Evolutionary conservation across 768 basidiomycete species (phyloP).

Genomic region (Leccinellum luteum): DNA sequence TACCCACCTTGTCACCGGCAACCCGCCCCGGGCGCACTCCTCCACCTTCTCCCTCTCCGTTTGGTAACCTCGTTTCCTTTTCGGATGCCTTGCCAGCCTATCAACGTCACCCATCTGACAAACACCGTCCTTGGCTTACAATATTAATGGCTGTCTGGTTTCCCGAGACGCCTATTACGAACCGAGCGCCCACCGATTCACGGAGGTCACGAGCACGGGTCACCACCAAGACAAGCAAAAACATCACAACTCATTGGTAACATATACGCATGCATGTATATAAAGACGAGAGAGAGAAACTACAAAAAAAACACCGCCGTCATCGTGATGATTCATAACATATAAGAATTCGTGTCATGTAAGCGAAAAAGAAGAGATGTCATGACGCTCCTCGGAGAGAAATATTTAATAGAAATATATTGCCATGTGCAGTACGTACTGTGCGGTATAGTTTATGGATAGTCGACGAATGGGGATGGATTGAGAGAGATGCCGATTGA

Average conservation of each 20-base stretch:
- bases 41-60: neutral
- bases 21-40: neutral
- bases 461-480: neutral
- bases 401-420: conserved; percentile 27
- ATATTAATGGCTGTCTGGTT: neutral
- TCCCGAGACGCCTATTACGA: neutral
- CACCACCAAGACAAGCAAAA: neutral
- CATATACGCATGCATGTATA: conserved; percentile 15
- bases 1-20: neutral
- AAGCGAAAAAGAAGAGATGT: too few relatives aligned
- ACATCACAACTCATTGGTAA: neutral
- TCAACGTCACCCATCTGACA: conserved; percentile 5
- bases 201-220: neutral
- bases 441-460: conserved; percentile 22
- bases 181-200: neutral
- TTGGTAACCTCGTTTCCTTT: neutral
- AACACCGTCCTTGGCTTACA: neutral
- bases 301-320: neutral
- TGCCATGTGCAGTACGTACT: conserved; percentile 31
- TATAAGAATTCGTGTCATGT: too few relatives aligned
- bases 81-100: neutral
- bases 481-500: conserved; percentile 21
- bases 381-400: conserved; percentile 8
- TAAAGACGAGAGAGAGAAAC: neutral
- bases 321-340: neutral